phyloP scores from a whole-genome alignment of 805 yeast genomes.

The Gaillardinia entomophila region DNA sequence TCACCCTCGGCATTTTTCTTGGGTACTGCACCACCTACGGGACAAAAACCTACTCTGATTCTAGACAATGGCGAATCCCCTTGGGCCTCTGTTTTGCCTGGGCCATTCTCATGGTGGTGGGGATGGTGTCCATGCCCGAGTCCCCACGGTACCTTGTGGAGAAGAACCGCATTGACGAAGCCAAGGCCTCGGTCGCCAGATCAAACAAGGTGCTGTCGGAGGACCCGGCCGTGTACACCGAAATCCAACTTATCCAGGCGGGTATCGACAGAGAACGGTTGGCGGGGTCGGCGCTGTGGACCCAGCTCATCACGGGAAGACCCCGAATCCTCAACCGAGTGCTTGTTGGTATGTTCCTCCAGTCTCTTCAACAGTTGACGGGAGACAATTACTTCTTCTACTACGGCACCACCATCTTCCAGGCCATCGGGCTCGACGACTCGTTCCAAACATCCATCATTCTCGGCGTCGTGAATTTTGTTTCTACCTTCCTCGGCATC shows the following conservation, averaged over 20 bases:
- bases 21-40: conserved; percentile 23
- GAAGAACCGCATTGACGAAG: conserved; percentile 17
- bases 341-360: conserved; percentile 18
- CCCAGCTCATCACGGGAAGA: conserved; percentile 19
- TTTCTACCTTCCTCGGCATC: conserved; percentile 48
- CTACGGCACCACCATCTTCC: conserved; percentile 58
- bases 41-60: conserved; percentile 16
- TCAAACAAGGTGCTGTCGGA: conserved; percentile 18
- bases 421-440: conserved; percentile 52
- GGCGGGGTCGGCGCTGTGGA: conserved; percentile 23
- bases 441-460: conserved; percentile 57
- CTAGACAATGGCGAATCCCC: conserved; percentile 23
- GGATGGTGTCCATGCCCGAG: conserved; percentile 23
- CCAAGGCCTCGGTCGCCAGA: conserved; percentile 19
- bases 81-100: conserved; percentile 23
- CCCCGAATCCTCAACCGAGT: conserved; percentile 21
- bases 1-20: conserved; percentile 22
- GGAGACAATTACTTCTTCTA: conserved; percentile 66
- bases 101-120: conserved; percentile 18
- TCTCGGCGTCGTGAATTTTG: conserved; percentile 52
- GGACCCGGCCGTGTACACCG: conserved; percentile 19
- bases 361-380: conserved; percentile 50
- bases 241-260: conserved; percentile 21
- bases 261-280: conserved; percentile 22
- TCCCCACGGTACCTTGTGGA: conserved; percentile 22